A percentile compares a stretch with the other conserved stretches of the same genome.
Conservation (phyloP, 192 early-diverging fungal species). For the Coemansia sp. region DNA sequence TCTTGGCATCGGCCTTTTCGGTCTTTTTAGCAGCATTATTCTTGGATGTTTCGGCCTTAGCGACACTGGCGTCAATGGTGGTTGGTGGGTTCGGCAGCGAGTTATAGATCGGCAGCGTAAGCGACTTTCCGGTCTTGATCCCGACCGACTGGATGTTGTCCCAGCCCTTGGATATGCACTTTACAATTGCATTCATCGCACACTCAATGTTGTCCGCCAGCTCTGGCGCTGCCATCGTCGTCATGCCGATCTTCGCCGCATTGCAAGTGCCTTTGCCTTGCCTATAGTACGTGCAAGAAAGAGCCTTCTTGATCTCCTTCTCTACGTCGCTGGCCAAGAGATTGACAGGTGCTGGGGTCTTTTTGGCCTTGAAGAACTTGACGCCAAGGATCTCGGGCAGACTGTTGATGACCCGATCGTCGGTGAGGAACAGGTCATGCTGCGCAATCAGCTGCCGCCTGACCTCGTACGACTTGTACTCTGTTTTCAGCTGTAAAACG, state of each 20-base stretch:
- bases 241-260: constrained; percentile 73
- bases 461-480: constrained; percentile 80
- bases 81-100: constrained; percentile 51
- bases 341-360: constrained; percentile 57
- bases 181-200: constrained; percentile 61
- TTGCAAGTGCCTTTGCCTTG: constrained; percentile 45
- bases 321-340: constrained; percentile 23
- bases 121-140: constrained; percentile 79
- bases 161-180: constrained; percentile 75
- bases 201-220: constrained; percentile 76
- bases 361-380: constrained; percentile 80
- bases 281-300: constrained; percentile 32
- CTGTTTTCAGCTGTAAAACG: constrained; percentile 72
- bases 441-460: constrained; percentile 69
- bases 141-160: constrained; percentile 82
- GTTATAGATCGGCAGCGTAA: constrained; percentile 82
- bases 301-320: constrained; percentile 26
- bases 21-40: background rate
- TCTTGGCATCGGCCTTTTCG: background rate
- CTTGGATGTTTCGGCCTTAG: constrained; percentile 2
- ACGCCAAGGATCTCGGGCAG: constrained; percentile 82
- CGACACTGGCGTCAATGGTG: constrained; percentile 2
- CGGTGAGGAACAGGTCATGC: constrained; percentile 88
- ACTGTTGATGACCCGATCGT: constrained; percentile 73
- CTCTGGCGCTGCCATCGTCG: constrained; percentile 57